Evolutionary conservation across 2,329 filamentous ascomycete species (phyloP), one percentile per base, ranked within the genome.

Genomic region (Teratosphaeria nubilosa): DNA sequence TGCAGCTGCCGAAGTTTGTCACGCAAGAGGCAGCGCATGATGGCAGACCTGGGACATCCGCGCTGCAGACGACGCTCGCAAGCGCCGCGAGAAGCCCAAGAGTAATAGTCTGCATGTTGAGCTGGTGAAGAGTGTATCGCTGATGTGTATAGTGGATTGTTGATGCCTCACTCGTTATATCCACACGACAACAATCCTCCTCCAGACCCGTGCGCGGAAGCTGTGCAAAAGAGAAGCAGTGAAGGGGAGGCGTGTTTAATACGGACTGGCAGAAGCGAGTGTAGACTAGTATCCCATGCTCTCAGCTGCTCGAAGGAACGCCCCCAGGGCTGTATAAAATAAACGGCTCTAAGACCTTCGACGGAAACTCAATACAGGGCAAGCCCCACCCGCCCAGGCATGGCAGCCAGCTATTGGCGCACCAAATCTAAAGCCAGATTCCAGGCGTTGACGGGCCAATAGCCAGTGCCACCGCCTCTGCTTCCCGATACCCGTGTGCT

Each of bases 1-100:
- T 58, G 65, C 75, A 77, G 56, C 67, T 69, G 50, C 72, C 73
- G 34, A 73, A 72, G 57, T 64, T 64, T 41, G 70, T 69, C 20
- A 76, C 70, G 60, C 75, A 77, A 50, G 62, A 59, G 52, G 63
- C 59, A 3, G 69, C 68, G 61, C 70, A 72, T 16, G 55, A 25
- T 1, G 69, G 69, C 1, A 72, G 67, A 41, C 68, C 68, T 20
- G 57, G 59, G 58, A 61, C 60, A n/a, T 27, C 41, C 54, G 51
- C 53, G 37, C 24, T 60, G 51, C 62, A 32, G 31, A 60, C 61
- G 25, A 56, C 58, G 53, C 60, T 63, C 48, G 63, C 62, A 55
- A 64, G 57, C 41, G 63, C 57, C 14, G 60, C 59, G 51, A 66
- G 30, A 11, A 62, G 48, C 32, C 62, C 57, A 58, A 64, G 48